Percentiles rank a stretch among this genome's conserved stretches.
Evolutionary conservation across 345 rosid species (phyloP).

Genomic region (Salix koriyanagi): DNA sequence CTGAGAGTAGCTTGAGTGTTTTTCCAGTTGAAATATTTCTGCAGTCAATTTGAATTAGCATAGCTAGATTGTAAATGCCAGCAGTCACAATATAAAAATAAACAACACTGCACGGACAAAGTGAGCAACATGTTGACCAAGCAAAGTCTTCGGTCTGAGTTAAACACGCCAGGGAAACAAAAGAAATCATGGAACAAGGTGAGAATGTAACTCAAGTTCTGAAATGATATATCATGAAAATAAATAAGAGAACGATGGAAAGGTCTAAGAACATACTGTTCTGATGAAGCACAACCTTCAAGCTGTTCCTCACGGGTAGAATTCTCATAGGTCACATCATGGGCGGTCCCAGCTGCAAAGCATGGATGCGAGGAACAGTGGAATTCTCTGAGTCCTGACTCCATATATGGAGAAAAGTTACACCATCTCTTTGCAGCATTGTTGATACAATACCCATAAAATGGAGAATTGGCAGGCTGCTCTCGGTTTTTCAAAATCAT

Average conservation of each 20-base stretch:
- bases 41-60: constrained; percentile 12
- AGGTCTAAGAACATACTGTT: constrained; percentile 43
- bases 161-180: neutral
- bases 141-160: neutral
- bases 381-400: constrained; percentile 47
- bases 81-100: neutral
- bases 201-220: neutral
- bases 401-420: constrained; percentile 26
- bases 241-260: neutral
- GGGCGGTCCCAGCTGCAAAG: constrained; percentile 59
- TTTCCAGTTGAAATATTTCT: constrained; percentile 48
- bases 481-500: constrained; percentile 55
- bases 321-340: constrained; percentile 63
- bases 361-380: constrained; percentile 43
- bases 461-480: constrained; percentile 35
- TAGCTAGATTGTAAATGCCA: neutral
- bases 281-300: constrained; percentile 44
- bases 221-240: neutral
- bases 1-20: constrained; percentile 71
- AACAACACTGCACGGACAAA: neutral
- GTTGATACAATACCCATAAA: constrained; percentile 48
- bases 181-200: neutral
- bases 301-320: constrained; percentile 50
- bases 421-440: constrained; percentile 51
- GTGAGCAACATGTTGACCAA: neutral